phyloP scores from a whole-genome alignment of 176 grass and related monocot species.

The Aegilops tauschii region DNA sequence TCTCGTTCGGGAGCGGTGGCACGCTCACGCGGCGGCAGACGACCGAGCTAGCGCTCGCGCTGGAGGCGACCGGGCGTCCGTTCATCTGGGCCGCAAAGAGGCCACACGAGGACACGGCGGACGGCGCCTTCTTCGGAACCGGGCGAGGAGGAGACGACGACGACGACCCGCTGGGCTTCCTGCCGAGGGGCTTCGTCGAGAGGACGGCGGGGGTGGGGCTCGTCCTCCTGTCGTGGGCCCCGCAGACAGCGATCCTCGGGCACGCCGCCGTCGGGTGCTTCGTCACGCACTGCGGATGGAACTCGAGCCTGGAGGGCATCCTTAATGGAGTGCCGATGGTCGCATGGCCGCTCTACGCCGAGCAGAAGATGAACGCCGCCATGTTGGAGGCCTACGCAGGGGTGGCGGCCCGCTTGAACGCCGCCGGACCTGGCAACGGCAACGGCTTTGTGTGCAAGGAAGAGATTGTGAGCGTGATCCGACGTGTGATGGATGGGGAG shows the following conservation, averaged over 20 bases:
- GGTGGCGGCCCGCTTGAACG: slow-evolving; percentile 23
- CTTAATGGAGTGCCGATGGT: slow-evolving; percentile 51
- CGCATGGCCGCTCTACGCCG: slow-evolving; percentile 53
- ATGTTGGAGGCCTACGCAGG: slow-evolving; percentile 34
- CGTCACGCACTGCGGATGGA: slow-evolving; percentile 76
- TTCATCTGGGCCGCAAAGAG: slow-evolving; percentile 62
- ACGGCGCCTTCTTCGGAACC: slow-evolving; percentile 19
- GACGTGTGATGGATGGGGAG: slow-evolving; percentile 42
- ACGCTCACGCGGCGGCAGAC: slow-evolving; percentile 41
- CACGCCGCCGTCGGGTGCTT: slow-evolving; percentile 36
- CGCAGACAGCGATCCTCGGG: slow-evolving; percentile 37
- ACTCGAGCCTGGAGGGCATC: slow-evolving; percentile 49
- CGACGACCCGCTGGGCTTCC: neutral
- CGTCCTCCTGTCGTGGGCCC: slow-evolving; percentile 7
- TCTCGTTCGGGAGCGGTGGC: slow-evolving; percentile 68
- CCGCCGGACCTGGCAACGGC: neutral
- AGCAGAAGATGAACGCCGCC: slow-evolving; percentile 61
- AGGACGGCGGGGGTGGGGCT: slow-evolving; percentile 33
- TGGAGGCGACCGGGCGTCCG: slow-evolving; percentile 37
- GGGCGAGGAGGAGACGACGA: neutral
- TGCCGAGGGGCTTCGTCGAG: slow-evolving; percentile 37
- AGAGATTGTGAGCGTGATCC: slow-evolving; percentile 33
- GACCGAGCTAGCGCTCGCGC: slow-evolving; percentile 44
- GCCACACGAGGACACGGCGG: slow-evolving; percentile 9
- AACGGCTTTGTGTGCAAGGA: slow-evolving; percentile 22